phyloP scores from a whole-genome alignment of 2,329 filamentous ascomycete species.

The Fusarium multiceps region DNA sequence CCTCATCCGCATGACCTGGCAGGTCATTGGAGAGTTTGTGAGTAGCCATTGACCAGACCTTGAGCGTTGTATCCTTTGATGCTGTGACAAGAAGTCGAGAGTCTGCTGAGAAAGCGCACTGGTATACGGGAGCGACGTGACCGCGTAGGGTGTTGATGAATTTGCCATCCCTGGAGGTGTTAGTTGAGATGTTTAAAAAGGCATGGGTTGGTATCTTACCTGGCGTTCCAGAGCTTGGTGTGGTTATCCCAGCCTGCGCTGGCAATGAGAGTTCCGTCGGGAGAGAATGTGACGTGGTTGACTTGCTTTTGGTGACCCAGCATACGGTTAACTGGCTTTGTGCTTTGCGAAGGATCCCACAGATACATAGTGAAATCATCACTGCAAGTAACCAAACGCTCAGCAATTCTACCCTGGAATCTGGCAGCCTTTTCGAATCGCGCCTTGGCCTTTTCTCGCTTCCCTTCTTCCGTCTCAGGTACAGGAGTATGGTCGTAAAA shows the following conservation, averaged over 20 bases:
- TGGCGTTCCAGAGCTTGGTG: conserved; percentile 89
- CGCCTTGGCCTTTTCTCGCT: conserved; percentile 78
- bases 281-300: conserved; percentile 94
- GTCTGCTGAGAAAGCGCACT: conserved; percentile 92
- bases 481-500: conserved; percentile 85
- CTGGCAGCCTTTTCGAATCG: conserved; percentile 88
- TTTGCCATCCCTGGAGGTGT: conserved; percentile 66
- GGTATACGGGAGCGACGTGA: conserved; percentile 91
- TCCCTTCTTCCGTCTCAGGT: conserved; percentile 76
- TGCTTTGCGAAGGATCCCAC: conserved; percentile 84
- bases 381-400: conserved; percentile 88
- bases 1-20: conserved; percentile 90
- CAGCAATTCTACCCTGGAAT: conserved; percentile 79
- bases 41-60: conserved; percentile 91
- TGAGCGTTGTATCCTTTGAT: conserved; percentile 92
- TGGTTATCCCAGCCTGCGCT: conserved; percentile 94
- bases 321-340: conserved; percentile 87
- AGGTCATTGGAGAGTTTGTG: conserved; percentile 84
- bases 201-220: conserved; percentile 56
- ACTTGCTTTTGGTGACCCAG: conserved; percentile 97
- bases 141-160: conserved; percentile 90
- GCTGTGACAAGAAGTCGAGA: conserved; percentile 87
- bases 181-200: conserved; percentile 1
- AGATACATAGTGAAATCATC: conserved; percentile 98
- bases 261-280: conserved; percentile 87